Evolutionary conservation across 495 filamentous ascomycete species (phyloP).

Genomic region (Hypoxylon intermedium): DNA sequence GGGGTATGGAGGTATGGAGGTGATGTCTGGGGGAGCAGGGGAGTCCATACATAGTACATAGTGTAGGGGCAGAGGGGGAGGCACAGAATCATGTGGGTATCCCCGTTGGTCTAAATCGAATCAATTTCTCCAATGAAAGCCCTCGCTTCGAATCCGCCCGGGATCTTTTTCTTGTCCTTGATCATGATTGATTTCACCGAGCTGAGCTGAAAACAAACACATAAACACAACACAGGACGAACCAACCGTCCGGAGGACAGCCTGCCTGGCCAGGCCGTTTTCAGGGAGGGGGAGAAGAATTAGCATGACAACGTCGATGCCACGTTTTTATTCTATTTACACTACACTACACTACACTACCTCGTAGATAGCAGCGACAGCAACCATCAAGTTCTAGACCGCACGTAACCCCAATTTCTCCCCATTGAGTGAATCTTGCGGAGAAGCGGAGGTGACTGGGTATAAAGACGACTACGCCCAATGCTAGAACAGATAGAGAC

Average conservation of each 20-base stretch:
- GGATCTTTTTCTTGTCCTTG: constrained; percentile 16
- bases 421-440: neutral
- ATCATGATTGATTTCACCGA: constrained; percentile 36
- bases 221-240: neutral
- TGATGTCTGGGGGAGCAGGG: constrained; percentile 2
- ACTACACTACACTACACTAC: too few species aligned
- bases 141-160: neutral
- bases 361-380: neutral
- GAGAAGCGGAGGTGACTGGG: neutral
- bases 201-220: constrained; percentile 5
- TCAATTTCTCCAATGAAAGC: constrained; percentile 16
- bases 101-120: constrained; percentile 11
- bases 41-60: too few species aligned
- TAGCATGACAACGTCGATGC: too few species aligned
- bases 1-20: constrained; percentile 16
- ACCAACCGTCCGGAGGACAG: too few species aligned
- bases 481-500: neutral
- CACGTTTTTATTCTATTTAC: too few species aligned
- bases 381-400: constrained; percentile 1
- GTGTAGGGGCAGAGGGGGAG: neutral
- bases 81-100: constrained; percentile 1
- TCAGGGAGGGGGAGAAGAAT: too few species aligned
- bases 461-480: constrained; percentile 5
- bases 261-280: too few species aligned
- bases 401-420: constrained; percentile 7